These are phyloP conservation scores for Telfairia occidentalis DNA, from an alignment of 331 rosid genomes.

Conservation along the genomic window DNA sequence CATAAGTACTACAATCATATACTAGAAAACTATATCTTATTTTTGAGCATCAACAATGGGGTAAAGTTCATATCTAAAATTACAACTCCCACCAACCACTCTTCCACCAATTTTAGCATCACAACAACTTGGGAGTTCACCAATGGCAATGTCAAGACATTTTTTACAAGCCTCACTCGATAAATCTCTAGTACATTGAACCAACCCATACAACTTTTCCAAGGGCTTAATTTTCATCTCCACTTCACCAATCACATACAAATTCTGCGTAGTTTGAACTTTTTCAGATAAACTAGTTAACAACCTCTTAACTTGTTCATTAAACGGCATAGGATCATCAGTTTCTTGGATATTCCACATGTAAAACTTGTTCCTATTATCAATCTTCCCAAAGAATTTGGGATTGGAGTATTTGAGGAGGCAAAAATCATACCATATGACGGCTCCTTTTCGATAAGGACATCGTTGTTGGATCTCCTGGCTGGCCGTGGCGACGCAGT, in stretches of 20 bases:
- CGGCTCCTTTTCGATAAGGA: conserved; percentile 11
- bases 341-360: conserved; percentile 27
- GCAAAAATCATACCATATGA: conserved; percentile 18
- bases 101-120: conserved; percentile 24
- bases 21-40: neutral
- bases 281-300: conserved; percentile 17
- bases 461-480: neutral
- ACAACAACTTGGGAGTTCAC: conserved; percentile 20
- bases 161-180: conserved; percentile 21
- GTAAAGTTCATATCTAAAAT: conserved; percentile 28
- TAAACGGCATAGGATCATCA: conserved; percentile 12
- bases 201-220: conserved; percentile 37
- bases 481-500: conserved; percentile 8
- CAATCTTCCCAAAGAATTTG: conserved; percentile 19
- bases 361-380: conserved; percentile 26
- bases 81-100: conserved; percentile 27
- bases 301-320: conserved; percentile 24
- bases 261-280: conserved; percentile 11
- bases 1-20: neutral
- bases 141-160: conserved; percentile 32
- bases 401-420: conserved; percentile 15
- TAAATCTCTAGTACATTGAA: conserved; percentile 39
- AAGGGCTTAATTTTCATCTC: conserved; percentile 14
- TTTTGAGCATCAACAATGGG: conserved; percentile 17
- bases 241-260: conserved; percentile 29